These are phyloP conservation scores for Flaveria ramosissima DNA, from an alignment of 129 eudicot species.

Conservation along the genomic window DNA sequence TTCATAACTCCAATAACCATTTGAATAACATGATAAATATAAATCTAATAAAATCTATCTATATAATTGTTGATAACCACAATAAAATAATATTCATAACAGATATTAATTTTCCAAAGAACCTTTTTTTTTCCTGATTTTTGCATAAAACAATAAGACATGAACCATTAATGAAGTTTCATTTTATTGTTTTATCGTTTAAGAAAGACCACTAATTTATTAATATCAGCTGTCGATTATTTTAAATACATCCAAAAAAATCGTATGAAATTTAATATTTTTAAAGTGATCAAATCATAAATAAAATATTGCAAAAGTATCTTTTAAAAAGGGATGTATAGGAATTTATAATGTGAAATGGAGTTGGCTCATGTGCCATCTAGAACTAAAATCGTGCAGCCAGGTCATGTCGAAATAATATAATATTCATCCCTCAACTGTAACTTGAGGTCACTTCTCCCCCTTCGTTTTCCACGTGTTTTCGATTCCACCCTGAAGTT, in stretches of 20 bases:
- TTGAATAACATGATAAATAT: too few species aligned
- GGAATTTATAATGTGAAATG: slow-evolving; percentile 29
- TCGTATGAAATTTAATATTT: too few species aligned
- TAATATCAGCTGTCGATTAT: not conserved
- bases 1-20: too few species aligned
- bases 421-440: slow-evolving; percentile 23
- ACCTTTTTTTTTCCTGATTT: not conserved
- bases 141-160: not conserved
- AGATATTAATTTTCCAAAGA: not conserved
- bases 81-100: too few species aligned
- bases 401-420: slow-evolving; percentile 33
- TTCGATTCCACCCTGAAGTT: slow-evolving; percentile 8
- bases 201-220: not conserved
- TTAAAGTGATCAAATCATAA: not conserved
- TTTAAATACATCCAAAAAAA: not conserved
- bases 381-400: slow-evolving; percentile 24
- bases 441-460: not conserved
- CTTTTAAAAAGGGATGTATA: slow-evolving; percentile 21
- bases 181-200: not conserved
- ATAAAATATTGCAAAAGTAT: slow-evolving; percentile 18
- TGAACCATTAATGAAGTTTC: not conserved
- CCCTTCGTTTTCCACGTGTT: not conserved
- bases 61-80: too few species aligned
- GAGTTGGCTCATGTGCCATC: slow-evolving; percentile 42
- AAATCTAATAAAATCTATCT: too few species aligned